Base-by-base conservation (phyloP, 306 rosid genomes). In the Rosa lucieae region DNA sequence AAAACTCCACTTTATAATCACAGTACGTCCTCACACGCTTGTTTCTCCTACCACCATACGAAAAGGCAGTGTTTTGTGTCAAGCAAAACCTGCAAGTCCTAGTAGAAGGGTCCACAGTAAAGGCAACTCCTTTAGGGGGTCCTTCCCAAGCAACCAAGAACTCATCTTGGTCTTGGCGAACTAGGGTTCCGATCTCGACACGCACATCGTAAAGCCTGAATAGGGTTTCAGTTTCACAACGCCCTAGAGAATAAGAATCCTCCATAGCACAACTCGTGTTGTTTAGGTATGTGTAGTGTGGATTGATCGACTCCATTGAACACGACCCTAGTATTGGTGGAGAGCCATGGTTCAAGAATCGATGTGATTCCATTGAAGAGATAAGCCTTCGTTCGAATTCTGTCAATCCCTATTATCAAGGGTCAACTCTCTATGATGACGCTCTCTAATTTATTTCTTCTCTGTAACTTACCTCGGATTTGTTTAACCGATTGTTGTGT, bases 51-150 rank as follows among this genome's bases (percentile, higher is more conserved):
- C 67, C 80, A 72, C 90, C 89, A 78, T 85, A 86, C 13, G 88
- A 56, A 52, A 93, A 90, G 5, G 77, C 89, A 66, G 87, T 84
- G 51, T 85, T 93, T 80, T 81, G 86, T 29, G 74, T 82, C 86
- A 93, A 93, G 81, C 91, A 88, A 82, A 93, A 73, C 76, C 77
- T 91, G 89, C 98, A 91, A 51, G 79, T 79, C 80, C 85, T 67
- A 67, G 87, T 93, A 85, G 89, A 89, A 74, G 93, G 92, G 79
- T 91, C 95, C 77, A 93, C 95, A 5, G 92, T 83, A 78, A 93
- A 93, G 75, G 85, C 83, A 26, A 90, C 85, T 68, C 98, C 97
- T 69, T 68, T 75, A 29, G 76, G 40, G 72, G 89, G 90, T 40
- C 95, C 93, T 80, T 81, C 89, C 95, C 93, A 93, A 77, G 93